A percentile compares a stretch with the other conserved stretches of the same genome.
Conservation (phyloP, 148 eudicot genomes). For the Rhododendron williamsianum region DNA sequence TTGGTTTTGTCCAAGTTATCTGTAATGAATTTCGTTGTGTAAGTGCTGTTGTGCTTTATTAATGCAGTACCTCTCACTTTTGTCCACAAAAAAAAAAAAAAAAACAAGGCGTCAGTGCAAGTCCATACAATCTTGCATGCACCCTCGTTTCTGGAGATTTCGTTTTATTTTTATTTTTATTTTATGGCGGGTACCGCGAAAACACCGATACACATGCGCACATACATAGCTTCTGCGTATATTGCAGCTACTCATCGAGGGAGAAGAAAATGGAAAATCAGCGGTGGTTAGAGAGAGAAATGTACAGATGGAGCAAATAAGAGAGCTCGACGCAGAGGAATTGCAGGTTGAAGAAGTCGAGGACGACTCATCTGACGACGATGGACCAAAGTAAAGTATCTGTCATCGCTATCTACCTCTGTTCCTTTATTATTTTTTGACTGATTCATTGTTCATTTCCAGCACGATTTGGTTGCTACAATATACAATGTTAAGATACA, state of each 20-base stretch:
- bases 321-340: slow-evolving; percentile 72
- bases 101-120: too few relatives aligned
- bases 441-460: neutral
- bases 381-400: slow-evolving; percentile 21
- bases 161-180: neutral
- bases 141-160: neutral
- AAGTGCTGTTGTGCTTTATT: too few relatives aligned
- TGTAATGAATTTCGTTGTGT: too few relatives aligned
- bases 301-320: slow-evolving; percentile 72
- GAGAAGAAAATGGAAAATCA: slow-evolving; percentile 39
- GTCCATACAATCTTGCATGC: neutral
- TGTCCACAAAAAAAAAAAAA: too few relatives aligned
- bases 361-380: slow-evolving; percentile 47
- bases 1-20: too few relatives aligned
- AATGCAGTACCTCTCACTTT: too few relatives aligned
- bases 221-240: neutral
- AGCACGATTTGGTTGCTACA: neutral
- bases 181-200: neutral
- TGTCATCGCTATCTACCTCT: neutral
- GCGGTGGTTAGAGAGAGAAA: slow-evolving; percentile 52
- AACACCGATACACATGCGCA: neutral
- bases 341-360: slow-evolving; percentile 87
- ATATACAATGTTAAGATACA: neutral
- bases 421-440: neutral
- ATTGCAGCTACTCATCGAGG: neutral